Base-by-base conservation (phyloP, 164 flowering plant species). In the Macadamia tetraphylla region DNA sequence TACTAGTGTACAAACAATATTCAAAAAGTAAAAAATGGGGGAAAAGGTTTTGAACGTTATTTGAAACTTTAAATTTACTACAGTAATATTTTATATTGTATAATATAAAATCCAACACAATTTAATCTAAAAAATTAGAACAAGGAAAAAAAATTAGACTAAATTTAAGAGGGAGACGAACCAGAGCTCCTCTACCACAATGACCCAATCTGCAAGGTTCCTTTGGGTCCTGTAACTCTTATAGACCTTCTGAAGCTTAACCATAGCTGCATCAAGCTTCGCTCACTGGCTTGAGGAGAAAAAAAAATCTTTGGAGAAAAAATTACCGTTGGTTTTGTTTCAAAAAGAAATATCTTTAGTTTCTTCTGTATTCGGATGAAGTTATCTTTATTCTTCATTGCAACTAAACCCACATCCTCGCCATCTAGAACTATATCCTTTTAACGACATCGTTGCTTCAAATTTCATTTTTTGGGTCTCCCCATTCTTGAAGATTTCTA, bases 171-270 rank as follows among this genome's bases (percentile, higher is more conserved):
- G 59, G 40, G 3, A 60, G 63, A 77, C 85, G 57, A 23, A 84
- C 94, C 91, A 85, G 61, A 87, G 84, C 73, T 85, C 91, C 73
- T 89, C 91, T 59, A 78, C 82, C 29, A 89, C 85, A 31, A 87
- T 86, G 2, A 90, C 94, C 67, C 91, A 87, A 73, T 87, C 91
- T 10, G 94, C 94, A 56, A 88, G 86, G 70, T 82, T 87, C 60
- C 94, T 76, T 67, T 91, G 73, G 0, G 94, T 88, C 17, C 89
- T 58, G 71, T 88, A 87, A 77, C 94, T 85, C 80, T 82, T 85
- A 76, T 88, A 88, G 52, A 83, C 80, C 66, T 87, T 88, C 78
- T 88, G 94, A 67, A 88, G 69, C 76, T 75, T 85, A 62, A 80
- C 73, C 14, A 88, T 91, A 46, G 94, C 94, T 9, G 80, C 84